These are phyloP conservation scores for Vaccinium corymbosum DNA, from an alignment of 148 eudicot genomes.

Conservation along the genomic window DNA sequence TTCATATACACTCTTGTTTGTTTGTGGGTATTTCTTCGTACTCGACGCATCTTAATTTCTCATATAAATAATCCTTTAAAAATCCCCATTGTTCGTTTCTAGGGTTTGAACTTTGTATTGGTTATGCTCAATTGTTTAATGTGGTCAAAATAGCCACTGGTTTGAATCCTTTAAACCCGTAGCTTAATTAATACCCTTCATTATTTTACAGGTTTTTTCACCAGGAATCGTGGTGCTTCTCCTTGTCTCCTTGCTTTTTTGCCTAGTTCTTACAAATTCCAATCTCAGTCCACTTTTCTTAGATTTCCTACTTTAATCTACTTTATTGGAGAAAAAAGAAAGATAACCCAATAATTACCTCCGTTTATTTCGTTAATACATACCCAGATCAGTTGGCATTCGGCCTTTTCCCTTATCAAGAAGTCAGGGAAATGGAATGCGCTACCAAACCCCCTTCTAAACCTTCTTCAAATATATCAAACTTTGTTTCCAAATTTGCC, in stretches of 20 bases:
- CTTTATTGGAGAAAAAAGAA: conserved; percentile 11
- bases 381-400: not conserved
- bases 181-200: not conserved
- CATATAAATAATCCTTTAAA: not conserved
- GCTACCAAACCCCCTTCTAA: conserved; percentile 27
- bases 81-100: not conserved
- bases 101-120: not conserved
- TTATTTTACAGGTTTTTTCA: conserved; percentile 11
- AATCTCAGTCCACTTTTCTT: not conserved
- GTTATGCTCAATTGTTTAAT: not conserved
- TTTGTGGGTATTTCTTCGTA: not conserved
- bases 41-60: not conserved
- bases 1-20: not conserved
- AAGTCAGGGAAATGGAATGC: conserved; percentile 25
- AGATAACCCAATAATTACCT: not conserved
- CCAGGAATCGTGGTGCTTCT: conserved; percentile 16
- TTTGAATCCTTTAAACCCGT: conserved; percentile 7
- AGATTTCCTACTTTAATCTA: conserved; percentile 9
- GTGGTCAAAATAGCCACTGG: not conserved
- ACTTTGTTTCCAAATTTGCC: conserved; percentile 38
- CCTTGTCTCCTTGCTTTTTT: not conserved
- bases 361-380: not conserved
- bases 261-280: not conserved
- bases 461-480: conserved; percentile 31
- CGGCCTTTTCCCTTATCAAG: not conserved